A percentile compares a stretch with the other conserved stretches of the same genome.
Evolutionary conservation across 2,329 filamentous ascomycete species (phyloP).

Genomic region (Venturia oleaginea): DNA sequence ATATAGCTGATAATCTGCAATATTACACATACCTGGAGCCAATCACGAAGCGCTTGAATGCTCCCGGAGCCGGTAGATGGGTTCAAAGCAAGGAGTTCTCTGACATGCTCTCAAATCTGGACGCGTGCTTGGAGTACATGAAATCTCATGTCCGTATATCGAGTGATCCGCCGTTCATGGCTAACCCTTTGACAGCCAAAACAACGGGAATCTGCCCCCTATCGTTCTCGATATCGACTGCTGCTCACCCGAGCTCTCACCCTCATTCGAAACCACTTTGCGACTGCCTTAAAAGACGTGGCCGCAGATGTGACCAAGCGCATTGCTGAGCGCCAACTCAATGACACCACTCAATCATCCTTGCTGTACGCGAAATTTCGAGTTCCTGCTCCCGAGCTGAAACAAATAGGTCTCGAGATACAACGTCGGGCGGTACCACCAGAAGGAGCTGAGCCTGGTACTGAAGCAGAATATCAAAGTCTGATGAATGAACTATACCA

Average conservation of each 20-base stretch:
- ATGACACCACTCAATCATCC: slow-evolving; percentile 63
- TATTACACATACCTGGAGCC: slow-evolving; percentile 93
- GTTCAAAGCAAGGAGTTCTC: slow-evolving; percentile 79
- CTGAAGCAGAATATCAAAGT: slow-evolving; percentile 56
- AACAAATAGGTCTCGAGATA: slow-evolving; percentile 57
- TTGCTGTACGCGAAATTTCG: slow-evolving; percentile 63
- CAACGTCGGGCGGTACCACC: slow-evolving; percentile 56
- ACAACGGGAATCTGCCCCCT: slow-evolving; percentile 80
- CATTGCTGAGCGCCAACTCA: slow-evolving; percentile 57
- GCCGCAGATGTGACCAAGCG: slow-evolving; percentile 53
- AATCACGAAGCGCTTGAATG: slow-evolving; percentile 82
- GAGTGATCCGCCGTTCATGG: neutral
- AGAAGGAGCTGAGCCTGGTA: slow-evolving; percentile 47
- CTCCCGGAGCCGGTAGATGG: slow-evolving; percentile 76
- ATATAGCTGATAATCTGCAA: slow-evolving; percentile 80
- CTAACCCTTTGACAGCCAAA: slow-evolving; percentile 45
- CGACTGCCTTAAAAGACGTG: slow-evolving; percentile 52
- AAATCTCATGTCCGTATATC: slow-evolving; percentile 58
- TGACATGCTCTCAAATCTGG: slow-evolving; percentile 78
- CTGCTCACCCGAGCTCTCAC: slow-evolving; percentile 63
- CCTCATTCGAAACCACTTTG: slow-evolving; percentile 58
- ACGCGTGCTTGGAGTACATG: slow-evolving; percentile 92
- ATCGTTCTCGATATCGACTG: slow-evolving; percentile 77
- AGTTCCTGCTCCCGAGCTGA: slow-evolving; percentile 55
- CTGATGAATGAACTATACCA: slow-evolving; percentile 57